These are phyloP conservation scores for Nothophoma quercina DNA, from an alignment of 2,329 filamentous ascomycete genomes.

Conservation along the genomic window DNA sequence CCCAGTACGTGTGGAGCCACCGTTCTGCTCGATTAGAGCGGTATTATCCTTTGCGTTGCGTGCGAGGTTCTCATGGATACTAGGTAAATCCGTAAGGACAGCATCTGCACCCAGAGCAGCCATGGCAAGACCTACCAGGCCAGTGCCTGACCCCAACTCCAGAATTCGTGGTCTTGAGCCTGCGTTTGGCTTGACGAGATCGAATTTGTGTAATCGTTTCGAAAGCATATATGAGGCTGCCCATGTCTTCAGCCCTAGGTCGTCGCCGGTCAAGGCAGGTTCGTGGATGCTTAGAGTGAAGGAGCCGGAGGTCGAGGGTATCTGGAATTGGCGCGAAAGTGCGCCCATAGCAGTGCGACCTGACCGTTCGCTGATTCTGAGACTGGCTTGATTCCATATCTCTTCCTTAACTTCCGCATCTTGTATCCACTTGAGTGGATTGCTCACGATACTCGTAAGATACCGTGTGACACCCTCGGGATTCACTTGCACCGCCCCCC, in stretches of 20 bases:
- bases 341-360: constrained; percentile 75
- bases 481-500: constrained; percentile 35
- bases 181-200: constrained; percentile 13
- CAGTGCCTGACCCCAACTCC: constrained; percentile 89
- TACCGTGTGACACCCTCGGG: constrained; percentile 67
- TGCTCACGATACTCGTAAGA: constrained; percentile 73
- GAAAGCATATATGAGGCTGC: constrained; percentile 88
- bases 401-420: constrained; percentile 71
- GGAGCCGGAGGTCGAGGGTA: constrained; percentile 55
- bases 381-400: constrained; percentile 81
- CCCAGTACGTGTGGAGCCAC: constrained; percentile 67
- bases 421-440: constrained; percentile 71
- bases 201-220: constrained; percentile 65
- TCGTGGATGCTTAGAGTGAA: constrained; percentile 77
- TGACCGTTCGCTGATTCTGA: constrained; percentile 82
- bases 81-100: constrained; percentile 80
- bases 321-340: constrained; percentile 66
- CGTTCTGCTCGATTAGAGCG: constrained; percentile 60
- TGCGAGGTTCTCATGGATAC: constrained; percentile 83
- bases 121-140: constrained; percentile 86
- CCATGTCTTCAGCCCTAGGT: constrained; percentile 94
- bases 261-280: constrained; percentile 85
- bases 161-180: constrained; percentile 56
- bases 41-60: constrained; percentile 74
- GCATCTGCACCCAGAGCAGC: constrained; percentile 74